These are phyloP conservation scores for Trypanosoma congolense DNA, from an alignment of 208 protist genomes.

Conservation along the genomic window DNA sequence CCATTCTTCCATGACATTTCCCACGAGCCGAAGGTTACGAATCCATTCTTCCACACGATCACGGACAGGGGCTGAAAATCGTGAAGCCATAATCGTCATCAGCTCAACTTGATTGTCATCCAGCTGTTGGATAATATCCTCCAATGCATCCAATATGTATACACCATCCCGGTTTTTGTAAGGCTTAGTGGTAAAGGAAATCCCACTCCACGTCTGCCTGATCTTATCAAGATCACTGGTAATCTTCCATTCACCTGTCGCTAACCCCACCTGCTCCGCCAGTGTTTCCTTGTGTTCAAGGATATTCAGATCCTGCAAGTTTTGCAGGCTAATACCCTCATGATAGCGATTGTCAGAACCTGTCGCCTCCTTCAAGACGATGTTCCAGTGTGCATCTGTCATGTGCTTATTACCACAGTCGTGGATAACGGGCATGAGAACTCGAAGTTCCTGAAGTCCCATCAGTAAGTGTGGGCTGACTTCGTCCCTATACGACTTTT, in stretches of 20 bases:
- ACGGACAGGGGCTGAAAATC: conserved; percentile 83
- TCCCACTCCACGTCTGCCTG: conserved; percentile 75
- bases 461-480: conserved; percentile 67
- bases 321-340: conserved; percentile 77
- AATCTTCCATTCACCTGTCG: conserved; percentile 91
- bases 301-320: conserved; percentile 77
- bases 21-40: conserved; percentile 70
- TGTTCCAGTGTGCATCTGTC: conserved; percentile 84
- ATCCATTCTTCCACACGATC: conserved; percentile 89
- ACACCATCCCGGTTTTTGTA: conserved; percentile 85
- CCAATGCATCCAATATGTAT: conserved; percentile 85
- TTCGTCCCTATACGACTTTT: conserved; percentile 84
- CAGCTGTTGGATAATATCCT: conserved; percentile 91
- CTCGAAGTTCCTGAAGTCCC: conserved; percentile 71
- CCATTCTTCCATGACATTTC: conserved; percentile 94
- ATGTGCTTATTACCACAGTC: conserved; percentile 93
- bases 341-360: conserved; percentile 82
- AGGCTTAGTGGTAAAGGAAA: conserved; percentile 74
- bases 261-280: conserved; percentile 85
- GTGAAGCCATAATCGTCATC: conserved; percentile 89
- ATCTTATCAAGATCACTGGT: conserved; percentile 89
- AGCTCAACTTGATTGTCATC: conserved; percentile 91
- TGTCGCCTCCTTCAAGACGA: conserved; percentile 88
- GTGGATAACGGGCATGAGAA: conserved; percentile 85
- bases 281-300: conserved; percentile 84